phyloP scores from a whole-genome alignment of 805 yeast genomes.

The Tanozyma kutaoensis region DNA sequence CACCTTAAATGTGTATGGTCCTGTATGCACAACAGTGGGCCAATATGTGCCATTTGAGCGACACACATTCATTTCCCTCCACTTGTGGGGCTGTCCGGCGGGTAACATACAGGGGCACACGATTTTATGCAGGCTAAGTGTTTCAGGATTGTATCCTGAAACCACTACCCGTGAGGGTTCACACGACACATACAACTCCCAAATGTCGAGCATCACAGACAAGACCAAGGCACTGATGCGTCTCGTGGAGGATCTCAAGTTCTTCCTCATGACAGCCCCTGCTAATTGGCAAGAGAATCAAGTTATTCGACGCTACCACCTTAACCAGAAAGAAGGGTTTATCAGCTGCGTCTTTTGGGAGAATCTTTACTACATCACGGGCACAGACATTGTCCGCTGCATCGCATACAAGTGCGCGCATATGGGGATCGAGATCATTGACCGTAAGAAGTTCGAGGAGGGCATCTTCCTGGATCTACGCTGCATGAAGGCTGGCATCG shows the following conservation, averaged over 20 bases:
- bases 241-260: slow-evolving; percentile 65
- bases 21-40: too few relatives aligned
- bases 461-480: slow-evolving; percentile 89
- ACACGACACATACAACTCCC: too few relatives aligned
- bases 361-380: slow-evolving; percentile 78
- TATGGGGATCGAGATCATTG: slow-evolving; percentile 75
- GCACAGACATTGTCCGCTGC: slow-evolving; percentile 92
- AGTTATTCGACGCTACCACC: slow-evolving; percentile 69
- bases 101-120: too few relatives aligned
- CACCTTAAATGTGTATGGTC: too few relatives aligned
- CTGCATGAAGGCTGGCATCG: slow-evolving; percentile 71
- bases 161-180: too few relatives aligned
- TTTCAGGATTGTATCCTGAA: too few relatives aligned
- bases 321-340: slow-evolving; percentile 83
- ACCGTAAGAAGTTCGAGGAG: slow-evolving; percentile 91
- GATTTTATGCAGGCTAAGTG: too few relatives aligned
- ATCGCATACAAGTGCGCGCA: slow-evolving; percentile 79
- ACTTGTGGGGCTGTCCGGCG: too few relatives aligned
- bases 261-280: slow-evolving; percentile 87
- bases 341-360: slow-evolving; percentile 92
- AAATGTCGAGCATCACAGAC: too few relatives aligned
- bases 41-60: too few relatives aligned
- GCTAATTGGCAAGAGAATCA: slow-evolving; percentile 88
- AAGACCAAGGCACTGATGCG: slow-evolving; percentile 46
- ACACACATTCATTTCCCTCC: too few relatives aligned